Evolutionary conservation across 129 eudicot genomes (phyloP).

Genomic region (Artemisia tridentata): DNA sequence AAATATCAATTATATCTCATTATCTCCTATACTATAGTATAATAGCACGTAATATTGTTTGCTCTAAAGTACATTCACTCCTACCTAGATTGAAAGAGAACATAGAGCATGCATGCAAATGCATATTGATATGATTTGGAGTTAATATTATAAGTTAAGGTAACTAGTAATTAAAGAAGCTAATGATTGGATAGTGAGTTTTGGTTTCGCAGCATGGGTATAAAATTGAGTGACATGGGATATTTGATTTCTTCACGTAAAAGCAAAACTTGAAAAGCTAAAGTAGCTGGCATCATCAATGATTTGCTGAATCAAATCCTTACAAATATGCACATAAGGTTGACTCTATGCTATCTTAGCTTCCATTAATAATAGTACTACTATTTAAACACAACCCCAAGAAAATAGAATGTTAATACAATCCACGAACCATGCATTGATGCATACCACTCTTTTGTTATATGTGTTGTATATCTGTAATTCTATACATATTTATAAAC

Average conservation of each 20-base stretch:
- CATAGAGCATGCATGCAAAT: conserved; percentile 17
- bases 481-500: background rate
- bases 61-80: background rate
- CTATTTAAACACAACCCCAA: background rate
- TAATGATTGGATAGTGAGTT: conserved; percentile 26
- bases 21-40: no score
- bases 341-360: conserved; percentile 16
- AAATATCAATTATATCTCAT: no score
- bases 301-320: conserved; percentile 31
- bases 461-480: background rate
- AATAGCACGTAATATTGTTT: no score
- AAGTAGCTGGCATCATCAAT: conserved; percentile 37
- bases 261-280: conserved; percentile 31
- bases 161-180: conserved; percentile 26
- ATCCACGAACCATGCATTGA: conserved; percentile 22
- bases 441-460: conserved; percentile 20
- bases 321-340: conserved; percentile 28
- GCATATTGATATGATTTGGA: conserved; percentile 12
- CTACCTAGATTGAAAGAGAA: background rate
- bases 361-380: background rate
- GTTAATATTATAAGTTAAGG: conserved; percentile 24
- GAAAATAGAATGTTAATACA: conserved; percentile 10
- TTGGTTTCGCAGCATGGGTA: conserved; percentile 31
- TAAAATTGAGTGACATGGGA: conserved; percentile 30
- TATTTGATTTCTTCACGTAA: conserved; percentile 35